Percentiles rank a stretch among this genome's conserved stretches.
phyloP scores from a whole-genome alignment of 257 asterid species.

The Handroanthus guayacan region DNA sequence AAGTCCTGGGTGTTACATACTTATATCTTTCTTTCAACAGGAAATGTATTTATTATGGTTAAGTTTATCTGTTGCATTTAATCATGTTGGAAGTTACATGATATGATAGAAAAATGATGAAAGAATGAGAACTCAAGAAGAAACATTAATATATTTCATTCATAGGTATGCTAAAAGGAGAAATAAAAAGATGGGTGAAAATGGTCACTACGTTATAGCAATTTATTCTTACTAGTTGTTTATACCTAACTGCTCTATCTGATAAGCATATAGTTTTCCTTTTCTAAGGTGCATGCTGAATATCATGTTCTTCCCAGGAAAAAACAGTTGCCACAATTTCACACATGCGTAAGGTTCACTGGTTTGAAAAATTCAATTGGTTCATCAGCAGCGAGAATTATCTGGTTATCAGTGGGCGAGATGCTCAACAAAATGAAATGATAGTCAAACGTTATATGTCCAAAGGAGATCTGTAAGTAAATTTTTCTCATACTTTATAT shows the following conservation, averaged over 20 bases:
- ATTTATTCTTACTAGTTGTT: conserved; percentile 23
- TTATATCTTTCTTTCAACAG: conserved; percentile 18
- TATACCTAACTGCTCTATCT: conserved; percentile 29
- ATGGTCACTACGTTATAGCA: not conserved
- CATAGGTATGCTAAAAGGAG: conserved; percentile 26
- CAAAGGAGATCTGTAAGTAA: conserved; percentile 95
- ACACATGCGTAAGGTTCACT: conserved; percentile 97
- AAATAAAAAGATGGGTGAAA: not conserved
- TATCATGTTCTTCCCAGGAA: conserved; percentile 63
- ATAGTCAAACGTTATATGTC: conserved; percentile 98
- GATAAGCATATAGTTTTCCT: conserved; percentile 20
- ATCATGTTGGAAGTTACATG: conserved; percentile 13
- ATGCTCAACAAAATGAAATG: conserved; percentile 99
- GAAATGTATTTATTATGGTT: conserved; percentile 14
- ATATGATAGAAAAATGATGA: conserved; percentile 16
- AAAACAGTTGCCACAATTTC: conserved; percentile 93
- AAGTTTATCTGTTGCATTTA: conserved; percentile 24
- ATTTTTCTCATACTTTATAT: conserved; percentile 19
- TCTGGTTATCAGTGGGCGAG: conserved; percentile 93
- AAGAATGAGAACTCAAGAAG: conserved; percentile 14
- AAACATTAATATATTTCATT: conserved; percentile 17
- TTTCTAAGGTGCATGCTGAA: conserved; percentile 26
- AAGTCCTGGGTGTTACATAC: not conserved
- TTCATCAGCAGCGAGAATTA: conserved; percentile 98
- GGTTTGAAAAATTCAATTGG: conserved; percentile 99